Percentiles rank a stretch among this genome's conserved stretches.
These are phyloP conservation scores for Ogataea paraovalis DNA, from an alignment of 805 yeast species.

Conservation along the genomic window DNA sequence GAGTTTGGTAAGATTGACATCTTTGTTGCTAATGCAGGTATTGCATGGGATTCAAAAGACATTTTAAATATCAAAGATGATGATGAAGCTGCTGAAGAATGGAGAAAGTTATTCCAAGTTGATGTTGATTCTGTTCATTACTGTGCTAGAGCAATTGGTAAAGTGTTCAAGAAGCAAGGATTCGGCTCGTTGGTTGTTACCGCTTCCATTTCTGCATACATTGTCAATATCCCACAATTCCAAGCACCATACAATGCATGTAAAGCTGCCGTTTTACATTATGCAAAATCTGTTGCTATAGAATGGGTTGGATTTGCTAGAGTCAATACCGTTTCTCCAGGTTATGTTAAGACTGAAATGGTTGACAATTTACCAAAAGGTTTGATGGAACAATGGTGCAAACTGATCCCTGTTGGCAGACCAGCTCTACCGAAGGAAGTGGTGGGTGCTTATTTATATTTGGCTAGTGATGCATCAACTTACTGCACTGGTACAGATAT, in stretches of 20 bases:
- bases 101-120: constrained; percentile 69
- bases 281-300: constrained; percentile 73
- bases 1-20: constrained; percentile 82
- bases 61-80: constrained; percentile 38
- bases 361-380: constrained; percentile 44
- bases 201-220: constrained; percentile 86
- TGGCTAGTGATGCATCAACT: constrained; percentile 77
- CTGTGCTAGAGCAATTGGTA: constrained; percentile 72
- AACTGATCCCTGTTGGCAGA: constrained; percentile 64
- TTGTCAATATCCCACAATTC: constrained; percentile 81
- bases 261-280: constrained; percentile 78
- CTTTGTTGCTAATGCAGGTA: constrained; percentile 88
- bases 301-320: constrained; percentile 92
- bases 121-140: constrained; percentile 80
- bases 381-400: constrained; percentile 45
- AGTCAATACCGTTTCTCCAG: constrained; percentile 79
- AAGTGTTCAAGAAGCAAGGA: constrained; percentile 67
- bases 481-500: constrained; percentile 79
- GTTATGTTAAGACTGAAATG: constrained; percentile 76
- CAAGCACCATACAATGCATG: constrained; percentile 86
- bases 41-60: constrained; percentile 72
- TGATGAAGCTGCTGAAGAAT: constrained; percentile 49
- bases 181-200: constrained; percentile 78
- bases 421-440: constrained; percentile 71
- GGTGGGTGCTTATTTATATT: constrained; percentile 73